phyloP scores from a whole-genome alignment of 306 rosid species.

The Lathyrus tuberosus region DNA sequence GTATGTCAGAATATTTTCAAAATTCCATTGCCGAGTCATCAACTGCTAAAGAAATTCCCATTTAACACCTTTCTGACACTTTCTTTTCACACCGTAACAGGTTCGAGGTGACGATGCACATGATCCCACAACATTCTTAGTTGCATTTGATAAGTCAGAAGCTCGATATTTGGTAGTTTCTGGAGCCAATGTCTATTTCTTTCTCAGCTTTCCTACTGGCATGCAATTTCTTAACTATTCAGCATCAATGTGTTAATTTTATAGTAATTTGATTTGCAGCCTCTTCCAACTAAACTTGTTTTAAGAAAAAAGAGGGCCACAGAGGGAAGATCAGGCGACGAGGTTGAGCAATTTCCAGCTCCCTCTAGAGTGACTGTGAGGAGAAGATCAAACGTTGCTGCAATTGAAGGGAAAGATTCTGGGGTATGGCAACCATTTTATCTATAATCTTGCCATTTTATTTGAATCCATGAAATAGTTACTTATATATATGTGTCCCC shows the following conservation, averaged over 20 bases:
- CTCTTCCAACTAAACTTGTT: slow-evolving; percentile 90
- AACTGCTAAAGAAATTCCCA: slow-evolving; percentile 9
- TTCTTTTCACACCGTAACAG: slow-evolving; percentile 43
- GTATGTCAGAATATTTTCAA: slow-evolving; percentile 55
- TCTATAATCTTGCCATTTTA: slow-evolving; percentile 18
- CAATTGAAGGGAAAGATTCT: slow-evolving; percentile 73
- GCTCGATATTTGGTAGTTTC: slow-evolving; percentile 82
- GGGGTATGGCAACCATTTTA: slow-evolving; percentile 57
- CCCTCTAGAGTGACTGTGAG: slow-evolving; percentile 87
- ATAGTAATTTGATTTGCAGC: slow-evolving; percentile 57
- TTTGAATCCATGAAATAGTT: slow-evolving; percentile 7
- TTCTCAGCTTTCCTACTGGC: neutral
- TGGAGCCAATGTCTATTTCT: slow-evolving; percentile 27
- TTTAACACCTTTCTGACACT: slow-evolving; percentile 29
- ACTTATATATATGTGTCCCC: slow-evolving; percentile 22
- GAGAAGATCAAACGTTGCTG: slow-evolving; percentile 71
- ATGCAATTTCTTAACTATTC: slow-evolving; percentile 20
- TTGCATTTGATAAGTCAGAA: slow-evolving; percentile 80
- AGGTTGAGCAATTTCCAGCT: slow-evolving; percentile 79
- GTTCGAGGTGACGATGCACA: slow-evolving; percentile 85
- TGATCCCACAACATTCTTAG: slow-evolving; percentile 82
- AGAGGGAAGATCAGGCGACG: slow-evolving; percentile 86
- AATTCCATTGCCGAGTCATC: slow-evolving; percentile 14
- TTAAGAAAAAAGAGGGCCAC: slow-evolving; percentile 89
- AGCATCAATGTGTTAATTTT: slow-evolving; percentile 28